Percentiles rank a stretch among this genome's conserved stretches.
phyloP scores from a whole-genome alignment of 179 eudicot genomes.

The Spergularia azorica region DNA sequence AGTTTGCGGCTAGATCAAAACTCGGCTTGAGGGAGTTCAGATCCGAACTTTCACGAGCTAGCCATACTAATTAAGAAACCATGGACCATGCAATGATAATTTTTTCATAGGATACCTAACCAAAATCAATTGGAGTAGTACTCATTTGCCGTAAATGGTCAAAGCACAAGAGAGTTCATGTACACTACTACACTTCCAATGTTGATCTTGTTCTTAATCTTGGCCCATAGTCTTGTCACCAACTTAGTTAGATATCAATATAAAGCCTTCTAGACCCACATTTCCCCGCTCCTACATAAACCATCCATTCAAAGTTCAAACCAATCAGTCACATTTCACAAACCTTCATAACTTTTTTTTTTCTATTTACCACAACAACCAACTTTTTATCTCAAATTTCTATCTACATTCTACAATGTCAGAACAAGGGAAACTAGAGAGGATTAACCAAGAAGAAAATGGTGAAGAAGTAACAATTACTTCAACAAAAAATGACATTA shows the following conservation, averaged over 20 bases:
- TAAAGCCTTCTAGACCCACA: background rate
- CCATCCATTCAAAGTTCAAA: too few relatives aligned
- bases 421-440: background rate
- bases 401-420: background rate
- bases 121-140: too few relatives aligned
- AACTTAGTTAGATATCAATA: background rate
- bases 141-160: slow-evolving; percentile 12
- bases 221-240: slow-evolving; percentile 11
- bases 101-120: background rate
- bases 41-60: too few relatives aligned
- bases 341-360: background rate
- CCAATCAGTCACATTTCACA: too few relatives aligned
- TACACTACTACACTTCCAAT: slow-evolving; percentile 21
- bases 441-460: background rate
- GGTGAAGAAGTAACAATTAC: background rate
- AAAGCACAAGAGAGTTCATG: background rate
- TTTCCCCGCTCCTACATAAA: background rate
- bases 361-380: too few relatives aligned
- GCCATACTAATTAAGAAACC: too few relatives aligned
- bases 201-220: too few relatives aligned
- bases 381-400: too few relatives aligned
- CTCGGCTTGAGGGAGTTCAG: too few relatives aligned
- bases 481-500: background rate
- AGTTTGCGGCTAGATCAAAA: too few relatives aligned
- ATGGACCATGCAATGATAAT: too few relatives aligned